These are phyloP conservation scores for Uronychia binucleata DNA, from an alignment of 73 alveolate species.

Conservation along the genomic window DNA sequence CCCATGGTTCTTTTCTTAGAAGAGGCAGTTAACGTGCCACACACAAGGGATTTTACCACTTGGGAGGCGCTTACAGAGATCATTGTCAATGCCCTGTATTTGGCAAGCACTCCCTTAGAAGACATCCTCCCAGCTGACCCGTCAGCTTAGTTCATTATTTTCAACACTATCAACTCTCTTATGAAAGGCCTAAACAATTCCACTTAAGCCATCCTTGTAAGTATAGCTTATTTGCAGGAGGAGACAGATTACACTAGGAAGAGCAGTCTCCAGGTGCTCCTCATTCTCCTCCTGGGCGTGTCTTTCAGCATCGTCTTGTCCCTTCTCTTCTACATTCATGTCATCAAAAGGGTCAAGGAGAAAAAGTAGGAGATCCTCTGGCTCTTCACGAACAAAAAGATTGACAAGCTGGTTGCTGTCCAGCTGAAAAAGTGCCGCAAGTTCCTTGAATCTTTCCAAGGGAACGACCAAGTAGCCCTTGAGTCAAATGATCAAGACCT, in stretches of 20 bases:
- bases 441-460: constrained; percentile 1
- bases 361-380: constrained; percentile 35
- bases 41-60: constrained; percentile 15
- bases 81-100: constrained; percentile 24
- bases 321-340: constrained; percentile 34
- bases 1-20: no score
- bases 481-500: not conserved
- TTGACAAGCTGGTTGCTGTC: constrained; percentile 39
- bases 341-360: constrained; percentile 40
- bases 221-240: not conserved
- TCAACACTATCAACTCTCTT: not conserved
- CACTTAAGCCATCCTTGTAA: constrained; percentile 26
- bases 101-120: not conserved
- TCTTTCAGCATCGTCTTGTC: constrained; percentile 32
- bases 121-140: not conserved
- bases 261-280: constrained; percentile 15
- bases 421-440: constrained; percentile 38
- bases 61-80: constrained; percentile 52
- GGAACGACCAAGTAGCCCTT: not conserved
- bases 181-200: constrained; percentile 13
- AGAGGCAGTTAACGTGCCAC: no score
- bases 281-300: constrained; percentile 29
- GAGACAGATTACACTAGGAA: constrained; percentile 17
- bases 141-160: not conserved
- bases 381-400: constrained; percentile 35